Evolutionary conservation across 768 basidiomycete species (phyloP), one percentile per base, ranked within the genome.

Genomic region (Mrakia blollopis): DNA sequence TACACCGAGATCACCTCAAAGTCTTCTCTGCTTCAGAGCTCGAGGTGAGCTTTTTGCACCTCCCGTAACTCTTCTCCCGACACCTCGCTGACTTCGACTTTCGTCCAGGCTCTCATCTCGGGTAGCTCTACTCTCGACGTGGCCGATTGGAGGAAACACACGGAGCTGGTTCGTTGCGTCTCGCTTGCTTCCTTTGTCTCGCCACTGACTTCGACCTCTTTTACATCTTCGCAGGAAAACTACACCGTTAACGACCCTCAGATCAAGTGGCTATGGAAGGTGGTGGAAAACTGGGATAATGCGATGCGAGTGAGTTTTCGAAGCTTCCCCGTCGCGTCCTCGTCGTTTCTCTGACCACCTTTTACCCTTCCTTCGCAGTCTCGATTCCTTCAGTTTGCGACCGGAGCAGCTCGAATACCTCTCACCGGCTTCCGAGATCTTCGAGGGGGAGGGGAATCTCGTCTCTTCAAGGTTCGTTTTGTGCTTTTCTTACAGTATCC

Each of bases 351-450:
- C 39, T 39, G 9, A 9, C 37, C 39, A 16, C 23, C 37, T 37
- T 39, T 32, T 11, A 5, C 65, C 5, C 35, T 32, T 39, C 10
- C 37, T 10, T 39, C 23, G 23, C 30, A 67, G 65, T 67, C 32
- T 35, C 28, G 35, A 35, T 39, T 67, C 37, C 65, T 70, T 13
- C 44, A 41, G 68, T 70, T 70, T 44, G 37, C 39, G 6, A 70
- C 68, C 2, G 68, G 68, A 23, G 32, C 68, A n/a, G n/a, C 68
- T 25, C 37, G 68, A n/a, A 70, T 70, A 23, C 68, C 68, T 21
- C 25, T 70, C 7, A 37, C 68, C 11, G 68, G 68, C 68, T 70
- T 70, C 44, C 37, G 68, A 18, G 68, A 70, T 30, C 68, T 70
- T 18, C 21, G 68, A 70, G 68, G 68, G 30, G 68, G 68, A 21